Evolutionary conservation across 768 basidiomycete species (phyloP).

Genomic region (Sutorius australiensis): DNA sequence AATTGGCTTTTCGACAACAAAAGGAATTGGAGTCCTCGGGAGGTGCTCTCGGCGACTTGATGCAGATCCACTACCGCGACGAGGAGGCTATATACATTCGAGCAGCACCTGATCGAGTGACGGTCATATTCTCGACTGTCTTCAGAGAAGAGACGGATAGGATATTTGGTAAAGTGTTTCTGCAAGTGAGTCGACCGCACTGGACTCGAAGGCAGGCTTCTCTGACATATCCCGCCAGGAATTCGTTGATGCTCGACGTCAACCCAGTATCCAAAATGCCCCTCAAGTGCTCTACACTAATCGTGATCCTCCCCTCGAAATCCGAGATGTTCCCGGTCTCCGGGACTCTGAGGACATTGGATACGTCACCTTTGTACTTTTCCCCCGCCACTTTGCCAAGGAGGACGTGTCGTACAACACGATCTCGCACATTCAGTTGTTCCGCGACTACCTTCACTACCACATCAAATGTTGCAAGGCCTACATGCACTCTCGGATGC

Average conservation of each 20-base stretch:
- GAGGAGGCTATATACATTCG: constrained; percentile 97
- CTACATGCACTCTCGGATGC: constrained; percentile 98
- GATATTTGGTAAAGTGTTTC: constrained; percentile 95
- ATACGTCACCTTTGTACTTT: constrained; percentile 97
- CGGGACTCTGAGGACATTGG: constrained; percentile 84
- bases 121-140: constrained; percentile 94
- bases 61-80: constrained; percentile 92
- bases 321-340: constrained; percentile 80
- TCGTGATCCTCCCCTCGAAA: constrained; percentile 95
- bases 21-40: constrained; percentile 76
- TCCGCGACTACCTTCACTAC: constrained; percentile 99
- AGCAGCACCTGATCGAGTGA: constrained; percentile 91
- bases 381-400: constrained; percentile 90
- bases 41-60: constrained; percentile 70
- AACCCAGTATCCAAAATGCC: constrained; percentile 91
- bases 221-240: constrained; percentile 50
- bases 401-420: constrained; percentile 64
- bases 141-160: constrained; percentile 98
- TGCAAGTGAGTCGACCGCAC: constrained; percentile 62
- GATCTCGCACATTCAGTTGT: constrained; percentile 93
- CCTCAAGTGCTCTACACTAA: constrained; percentile 96
- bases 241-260: constrained; percentile 97
- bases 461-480: constrained; percentile 99
- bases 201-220: background rate
- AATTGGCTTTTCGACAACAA: constrained; percentile 79